Conservation (phyloP, 2,329 filamentous ascomycete genomes). For the Aphanocladium album region DNA sequence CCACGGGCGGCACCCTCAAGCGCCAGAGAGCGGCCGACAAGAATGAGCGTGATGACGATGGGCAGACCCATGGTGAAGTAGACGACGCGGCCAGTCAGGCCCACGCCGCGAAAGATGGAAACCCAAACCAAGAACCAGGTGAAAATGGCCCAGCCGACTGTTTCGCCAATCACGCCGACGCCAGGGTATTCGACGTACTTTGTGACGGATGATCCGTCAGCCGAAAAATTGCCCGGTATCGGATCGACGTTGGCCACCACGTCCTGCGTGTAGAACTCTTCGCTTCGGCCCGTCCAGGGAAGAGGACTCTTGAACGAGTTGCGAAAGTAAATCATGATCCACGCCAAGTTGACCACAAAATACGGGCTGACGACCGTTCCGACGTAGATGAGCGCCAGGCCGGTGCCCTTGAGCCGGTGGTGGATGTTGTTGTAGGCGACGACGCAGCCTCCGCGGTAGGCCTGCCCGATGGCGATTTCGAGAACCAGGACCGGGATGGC, state of each 20-base stretch:
- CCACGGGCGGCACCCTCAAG: constrained; percentile 50
- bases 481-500: constrained; percentile 52
- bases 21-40: constrained; percentile 49
- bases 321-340: constrained; percentile 56
- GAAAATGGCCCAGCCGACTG: constrained; percentile 53
- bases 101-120: constrained; percentile 54
- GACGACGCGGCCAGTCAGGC: constrained; percentile 52
- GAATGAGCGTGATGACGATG: constrained; percentile 50
- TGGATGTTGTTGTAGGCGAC: constrained; percentile 52
- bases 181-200: constrained; percentile 44
- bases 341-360: constrained; percentile 51
- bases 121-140: constrained; percentile 57
- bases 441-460: constrained; percentile 50
- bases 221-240: constrained; percentile 32
- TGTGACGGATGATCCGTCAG: constrained; percentile 33
- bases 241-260: constrained; percentile 44
- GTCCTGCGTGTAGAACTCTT: constrained; percentile 48
- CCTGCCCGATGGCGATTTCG: constrained; percentile 66
- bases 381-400: constrained; percentile 47
- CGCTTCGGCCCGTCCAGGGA: constrained; percentile 46
- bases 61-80: constrained; percentile 60
- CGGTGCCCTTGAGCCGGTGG: constrained; percentile 47
- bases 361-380: constrained; percentile 52
- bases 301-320: constrained; percentile 50
- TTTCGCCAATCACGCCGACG: constrained; percentile 46